These are phyloP conservation scores for Exophiala dermatitidis DNA, from an alignment of 2,329 filamentous ascomycete species.

Conservation along the genomic window DNA sequence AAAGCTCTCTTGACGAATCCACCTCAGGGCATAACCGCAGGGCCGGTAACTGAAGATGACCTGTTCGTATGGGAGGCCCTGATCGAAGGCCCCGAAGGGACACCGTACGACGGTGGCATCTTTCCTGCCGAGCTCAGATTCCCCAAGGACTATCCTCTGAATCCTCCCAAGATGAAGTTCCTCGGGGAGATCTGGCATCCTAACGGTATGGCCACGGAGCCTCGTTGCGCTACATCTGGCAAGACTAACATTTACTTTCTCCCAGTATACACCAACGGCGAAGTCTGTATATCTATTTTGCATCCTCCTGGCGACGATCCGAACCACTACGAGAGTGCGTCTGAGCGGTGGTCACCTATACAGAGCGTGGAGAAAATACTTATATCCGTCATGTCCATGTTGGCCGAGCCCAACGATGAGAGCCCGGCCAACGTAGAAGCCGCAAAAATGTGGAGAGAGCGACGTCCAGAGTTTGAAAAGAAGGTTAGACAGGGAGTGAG, in stretches of 20 bases:
- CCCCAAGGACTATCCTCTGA: slow-evolving; percentile 92
- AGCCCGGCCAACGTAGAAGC: slow-evolving; percentile 94
- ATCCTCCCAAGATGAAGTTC: slow-evolving; percentile 94
- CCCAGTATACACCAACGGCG: slow-evolving; percentile 78
- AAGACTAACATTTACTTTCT: not conserved
- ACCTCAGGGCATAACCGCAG: slow-evolving; percentile 94
- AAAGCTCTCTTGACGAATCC: slow-evolving; percentile 86
- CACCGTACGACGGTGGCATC: slow-evolving; percentile 90
- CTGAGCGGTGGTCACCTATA: slow-evolving; percentile 92
- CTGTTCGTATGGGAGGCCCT: slow-evolving; percentile 93
- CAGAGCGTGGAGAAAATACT: slow-evolving; percentile 97
- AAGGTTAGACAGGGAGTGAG: slow-evolving; percentile 77
- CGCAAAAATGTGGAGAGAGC: slow-evolving; percentile 90
- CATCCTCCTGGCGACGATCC: slow-evolving; percentile 95
- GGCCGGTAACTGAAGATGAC: slow-evolving; percentile 88
- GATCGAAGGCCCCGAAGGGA: slow-evolving; percentile 91
- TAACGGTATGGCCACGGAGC: slow-evolving; percentile 59
- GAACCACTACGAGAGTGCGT: slow-evolving; percentile 95
- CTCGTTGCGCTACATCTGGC: not conserved
- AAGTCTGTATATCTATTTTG: slow-evolving; percentile 97
- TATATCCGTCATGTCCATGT: slow-evolving; percentile 96
- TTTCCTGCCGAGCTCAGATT: slow-evolving; percentile 94
- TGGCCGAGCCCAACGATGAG: slow-evolving; percentile 95
- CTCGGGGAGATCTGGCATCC: slow-evolving; percentile 92
- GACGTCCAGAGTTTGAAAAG: slow-evolving; percentile 73